Conservation (phyloP, 495 filamentous ascomycete genomes). For the Hyaloscypha bicolor region DNA sequence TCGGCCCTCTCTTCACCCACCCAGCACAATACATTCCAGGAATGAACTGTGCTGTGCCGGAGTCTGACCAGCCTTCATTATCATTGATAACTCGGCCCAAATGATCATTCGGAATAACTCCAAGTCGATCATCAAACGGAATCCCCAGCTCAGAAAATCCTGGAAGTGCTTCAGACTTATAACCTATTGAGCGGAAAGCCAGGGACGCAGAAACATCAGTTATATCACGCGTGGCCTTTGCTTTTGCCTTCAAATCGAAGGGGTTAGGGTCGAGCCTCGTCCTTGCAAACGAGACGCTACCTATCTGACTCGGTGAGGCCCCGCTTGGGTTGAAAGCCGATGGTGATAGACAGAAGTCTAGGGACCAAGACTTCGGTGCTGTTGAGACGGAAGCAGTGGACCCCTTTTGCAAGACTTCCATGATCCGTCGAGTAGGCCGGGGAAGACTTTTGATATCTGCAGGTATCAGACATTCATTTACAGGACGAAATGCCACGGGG, state of each 20-base stretch:
- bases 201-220: slow-evolving; percentile 56
- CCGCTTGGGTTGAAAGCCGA: slow-evolving; percentile 61
- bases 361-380: slow-evolving; percentile 71
- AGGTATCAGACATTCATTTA: slow-evolving; percentile 66
- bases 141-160: slow-evolving; percentile 78
- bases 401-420: slow-evolving; percentile 78
- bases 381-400: slow-evolving; percentile 50
- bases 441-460: slow-evolving; percentile 64
- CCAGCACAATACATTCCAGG: slow-evolving; percentile 92
- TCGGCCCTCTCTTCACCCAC: slow-evolving; percentile 95
- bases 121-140: slow-evolving; percentile 70
- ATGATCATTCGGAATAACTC: slow-evolving; percentile 84
- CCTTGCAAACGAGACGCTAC: slow-evolving; percentile 65
- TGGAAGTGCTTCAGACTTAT: slow-evolving; percentile 75
- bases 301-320: slow-evolving; percentile 47
- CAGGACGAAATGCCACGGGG: slow-evolving; percentile 68
- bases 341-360: slow-evolving; percentile 82
- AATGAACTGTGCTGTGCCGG: slow-evolving; percentile 44
- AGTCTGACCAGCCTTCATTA: slow-evolving; percentile 34
- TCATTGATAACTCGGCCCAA: slow-evolving; percentile 66
- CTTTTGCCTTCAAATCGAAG: slow-evolving; percentile 54
- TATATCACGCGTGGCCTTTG: slow-evolving; percentile 47
- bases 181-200: slow-evolving; percentile 91
- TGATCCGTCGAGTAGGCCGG: slow-evolving; percentile 72
- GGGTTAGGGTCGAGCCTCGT: slow-evolving; percentile 50